A percentile compares a stretch with the other conserved stretches of the same genome.
phyloP scores from a whole-genome alignment of 345 rosid species.

The Pseudoturritis turrita region DNA sequence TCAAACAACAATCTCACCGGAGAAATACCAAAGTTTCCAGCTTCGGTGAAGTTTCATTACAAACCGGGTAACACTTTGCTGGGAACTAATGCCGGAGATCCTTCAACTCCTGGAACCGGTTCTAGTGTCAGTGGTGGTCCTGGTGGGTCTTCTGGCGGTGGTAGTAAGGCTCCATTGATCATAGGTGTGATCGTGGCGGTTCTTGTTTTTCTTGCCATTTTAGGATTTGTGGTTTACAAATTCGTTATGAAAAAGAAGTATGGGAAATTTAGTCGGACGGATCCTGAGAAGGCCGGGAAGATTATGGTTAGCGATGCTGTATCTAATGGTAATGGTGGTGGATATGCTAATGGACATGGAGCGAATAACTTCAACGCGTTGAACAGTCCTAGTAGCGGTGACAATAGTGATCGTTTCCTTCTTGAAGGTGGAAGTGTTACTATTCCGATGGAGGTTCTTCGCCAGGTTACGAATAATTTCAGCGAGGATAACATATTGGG shows the following conservation, averaged over 20 bases:
- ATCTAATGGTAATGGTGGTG: slow-evolving; percentile 22
- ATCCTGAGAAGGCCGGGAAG: slow-evolving; percentile 42
- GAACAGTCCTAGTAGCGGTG: slow-evolving; percentile 59
- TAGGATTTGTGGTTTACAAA: slow-evolving; percentile 49
- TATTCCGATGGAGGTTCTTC: slow-evolving; percentile 64
- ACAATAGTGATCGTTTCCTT: slow-evolving; percentile 44
- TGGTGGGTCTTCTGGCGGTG: slow-evolving; percentile 25
- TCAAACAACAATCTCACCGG: slow-evolving; percentile 74
- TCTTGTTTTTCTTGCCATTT: slow-evolving; percentile 40
- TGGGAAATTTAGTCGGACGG: slow-evolving; percentile 39
- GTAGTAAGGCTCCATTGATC: slow-evolving; percentile 43
- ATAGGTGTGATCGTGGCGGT: slow-evolving; percentile 42
- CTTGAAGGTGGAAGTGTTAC: slow-evolving; percentile 58
- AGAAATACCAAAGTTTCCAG: slow-evolving; percentile 37
- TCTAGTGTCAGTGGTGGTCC: slow-evolving; percentile 2
- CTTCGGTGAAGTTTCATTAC: slow-evolving; percentile 35
- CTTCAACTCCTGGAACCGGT: slow-evolving; percentile 21
- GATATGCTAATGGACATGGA: slow-evolving; percentile 32
- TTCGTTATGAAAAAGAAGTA: slow-evolving; percentile 36
- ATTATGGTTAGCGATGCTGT: slow-evolving; percentile 34
- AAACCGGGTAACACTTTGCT: slow-evolving; percentile 48
- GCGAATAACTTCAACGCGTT: slow-evolving; percentile 38
- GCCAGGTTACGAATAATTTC: slow-evolving; percentile 69
- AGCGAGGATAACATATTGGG: slow-evolving; percentile 65
- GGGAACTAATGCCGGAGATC: slow-evolving; percentile 35